These are phyloP conservation scores for Hymenochaete sp. DNA, from an alignment of 1,284 basidiomycete species.

Conservation along the genomic window DNA sequence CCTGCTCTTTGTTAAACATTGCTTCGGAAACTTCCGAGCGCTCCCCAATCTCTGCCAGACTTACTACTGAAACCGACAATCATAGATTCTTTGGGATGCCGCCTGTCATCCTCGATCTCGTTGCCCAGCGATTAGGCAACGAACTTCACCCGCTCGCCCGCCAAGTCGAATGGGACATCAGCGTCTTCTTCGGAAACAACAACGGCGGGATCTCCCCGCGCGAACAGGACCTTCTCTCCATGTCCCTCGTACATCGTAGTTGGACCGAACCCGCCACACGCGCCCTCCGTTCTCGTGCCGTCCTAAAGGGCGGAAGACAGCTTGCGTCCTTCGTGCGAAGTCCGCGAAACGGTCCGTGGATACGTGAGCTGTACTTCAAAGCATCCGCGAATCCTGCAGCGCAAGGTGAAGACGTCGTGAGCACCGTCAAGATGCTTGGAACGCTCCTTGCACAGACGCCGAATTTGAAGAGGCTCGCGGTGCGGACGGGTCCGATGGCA, in stretches of 20 bases:
- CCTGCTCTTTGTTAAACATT: not conserved
- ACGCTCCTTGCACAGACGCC: not conserved
- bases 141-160: not conserved
- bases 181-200: not conserved
- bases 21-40: no score
- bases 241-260: conserved; percentile 6
- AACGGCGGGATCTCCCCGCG: not conserved
- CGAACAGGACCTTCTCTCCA: conserved; percentile 2
- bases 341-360: conserved; percentile 1
- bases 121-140: not conserved
- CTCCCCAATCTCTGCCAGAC: no score
- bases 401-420: not conserved
- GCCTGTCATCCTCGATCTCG: not conserved
- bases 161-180: conserved; percentile 5
- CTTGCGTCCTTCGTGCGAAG: not conserved
- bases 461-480: not conserved
- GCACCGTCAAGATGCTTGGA: conserved; percentile 1
- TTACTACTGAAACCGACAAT: not conserved
- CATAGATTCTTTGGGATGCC: not conserved
- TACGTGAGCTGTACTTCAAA: conserved; percentile 3
- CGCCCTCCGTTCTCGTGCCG: not conserved
- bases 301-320: not conserved
- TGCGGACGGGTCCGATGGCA: not conserved
- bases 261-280: not conserved
- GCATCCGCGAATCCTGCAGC: not conserved